phyloP scores from a whole-genome alignment of 257 asterid genomes.

The Scutellaria baicalensis region DNA sequence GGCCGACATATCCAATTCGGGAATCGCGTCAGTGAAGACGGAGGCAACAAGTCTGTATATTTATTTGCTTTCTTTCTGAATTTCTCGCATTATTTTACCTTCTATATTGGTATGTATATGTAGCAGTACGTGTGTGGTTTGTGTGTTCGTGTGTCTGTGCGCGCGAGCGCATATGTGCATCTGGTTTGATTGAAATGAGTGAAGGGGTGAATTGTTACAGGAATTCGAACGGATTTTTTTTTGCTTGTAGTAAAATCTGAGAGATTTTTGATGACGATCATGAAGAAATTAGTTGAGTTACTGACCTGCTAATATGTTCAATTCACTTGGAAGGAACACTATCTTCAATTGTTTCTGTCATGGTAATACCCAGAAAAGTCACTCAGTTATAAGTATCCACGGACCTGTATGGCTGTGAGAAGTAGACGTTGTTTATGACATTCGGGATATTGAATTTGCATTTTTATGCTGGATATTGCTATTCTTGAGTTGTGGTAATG shows the following conservation, averaged over 20 bases:
- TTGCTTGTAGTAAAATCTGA: not conserved
- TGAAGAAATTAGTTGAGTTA: not conserved
- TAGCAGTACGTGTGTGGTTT: not conserved
- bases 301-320: not conserved
- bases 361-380: not conserved
- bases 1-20: conserved; percentile 95
- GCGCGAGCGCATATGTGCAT: not conserved
- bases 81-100: not conserved
- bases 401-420: not conserved
- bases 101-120: not conserved
- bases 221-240: not conserved
- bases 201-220: not conserved
- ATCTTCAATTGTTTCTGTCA: not conserved
- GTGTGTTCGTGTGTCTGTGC: not conserved
- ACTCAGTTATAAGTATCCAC: not conserved
- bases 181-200: not conserved
- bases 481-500: not conserved
- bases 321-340: not conserved
- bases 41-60: conserved; percentile 81
- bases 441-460: too few species aligned
- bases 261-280: not conserved
- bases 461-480: not conserved
- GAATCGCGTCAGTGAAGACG: conserved; percentile 80
- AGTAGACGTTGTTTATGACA: not conserved
- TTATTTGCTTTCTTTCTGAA: not conserved